These are phyloP conservation scores for Saitozyma sp. DNA, from an alignment of 768 basidiomycete genomes.

Conservation along the genomic window DNA sequence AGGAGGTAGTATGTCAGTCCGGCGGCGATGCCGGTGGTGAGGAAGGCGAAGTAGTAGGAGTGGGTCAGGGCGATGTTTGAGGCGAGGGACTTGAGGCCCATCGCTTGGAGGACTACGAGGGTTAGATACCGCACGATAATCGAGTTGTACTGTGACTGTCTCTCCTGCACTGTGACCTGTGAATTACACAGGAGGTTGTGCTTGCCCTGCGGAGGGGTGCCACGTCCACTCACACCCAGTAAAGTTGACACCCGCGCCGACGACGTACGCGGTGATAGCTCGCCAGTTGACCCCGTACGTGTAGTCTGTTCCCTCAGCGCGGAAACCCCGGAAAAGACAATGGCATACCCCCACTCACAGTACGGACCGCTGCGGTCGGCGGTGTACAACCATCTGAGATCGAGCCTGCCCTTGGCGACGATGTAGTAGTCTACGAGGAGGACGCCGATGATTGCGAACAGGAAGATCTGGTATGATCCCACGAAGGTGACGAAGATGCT, in stretches of 20 bases:
- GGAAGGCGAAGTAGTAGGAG: conserved; percentile 9
- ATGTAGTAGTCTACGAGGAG: conserved; percentile 35
- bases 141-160: too few species aligned
- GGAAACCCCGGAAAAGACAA: conserved; percentile 7
- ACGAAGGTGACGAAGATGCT: conserved; percentile 35
- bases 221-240: too few species aligned
- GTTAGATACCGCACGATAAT: not conserved
- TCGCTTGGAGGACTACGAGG: conserved; percentile 20
- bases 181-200: not conserved
- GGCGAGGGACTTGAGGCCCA: conserved; percentile 20
- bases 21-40: conserved; percentile 16
- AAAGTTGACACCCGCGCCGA: too few species aligned
- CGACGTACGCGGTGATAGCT: too few species aligned
- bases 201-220: too few species aligned
- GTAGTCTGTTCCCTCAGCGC: not conserved
- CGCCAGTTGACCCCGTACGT: too few species aligned
- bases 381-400: conserved; percentile 12
- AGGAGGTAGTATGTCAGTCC: conserved; percentile 29
- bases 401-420: conserved; percentile 17
- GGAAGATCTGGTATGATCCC: conserved; percentile 21
- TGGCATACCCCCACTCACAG: conserved; percentile 21
- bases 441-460: conserved; percentile 27
- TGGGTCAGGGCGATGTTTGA: conserved; percentile 7
- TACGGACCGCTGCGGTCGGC: conserved; percentile 26
- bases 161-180: too few species aligned